A percentile compares a stretch with the other conserved stretches of the same genome.
These are phyloP conservation scores for Geum urbanum DNA, from an alignment of 306 rosid species.

Conservation along the genomic window DNA sequence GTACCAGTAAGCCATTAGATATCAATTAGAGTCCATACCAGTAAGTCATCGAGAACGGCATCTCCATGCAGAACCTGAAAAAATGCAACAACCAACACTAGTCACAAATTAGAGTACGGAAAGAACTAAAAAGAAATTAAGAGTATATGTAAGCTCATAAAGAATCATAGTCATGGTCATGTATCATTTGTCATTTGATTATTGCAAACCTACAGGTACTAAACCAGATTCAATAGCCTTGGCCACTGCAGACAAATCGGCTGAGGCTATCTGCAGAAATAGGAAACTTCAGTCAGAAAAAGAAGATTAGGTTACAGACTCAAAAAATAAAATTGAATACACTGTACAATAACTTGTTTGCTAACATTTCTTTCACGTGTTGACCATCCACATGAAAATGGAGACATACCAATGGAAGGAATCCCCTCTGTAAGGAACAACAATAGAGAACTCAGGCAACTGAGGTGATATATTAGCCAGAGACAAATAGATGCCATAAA, in stretches of 20 bases:
- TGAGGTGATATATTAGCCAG: not conserved
- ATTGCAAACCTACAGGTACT: conserved; percentile 61
- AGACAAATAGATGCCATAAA: not conserved
- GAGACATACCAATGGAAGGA: conserved; percentile 89
- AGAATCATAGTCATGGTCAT: no score
- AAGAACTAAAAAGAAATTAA: not conserved
- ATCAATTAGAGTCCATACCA: conserved; percentile 45
- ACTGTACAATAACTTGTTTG: conserved; percentile 2
- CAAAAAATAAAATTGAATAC: not conserved
- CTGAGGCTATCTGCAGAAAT: conserved; percentile 57
- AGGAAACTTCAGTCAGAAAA: conserved; percentile 23
- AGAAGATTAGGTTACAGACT: not conserved
- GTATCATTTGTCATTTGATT: conserved; percentile 11
- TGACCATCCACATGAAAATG: conserved; percentile 90
- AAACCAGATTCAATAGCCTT: conserved; percentile 73
- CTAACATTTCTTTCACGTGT: conserved; percentile 67
- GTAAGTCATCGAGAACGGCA: conserved; percentile 77
- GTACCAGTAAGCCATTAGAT: conserved; percentile 3
- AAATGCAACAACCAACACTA: conserved; percentile 13
- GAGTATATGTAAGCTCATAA: no score
- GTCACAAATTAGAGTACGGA: not conserved
- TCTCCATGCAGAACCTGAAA: conserved; percentile 88
- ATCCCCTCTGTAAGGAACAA: conserved; percentile 68
- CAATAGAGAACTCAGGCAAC: conserved; percentile 16
- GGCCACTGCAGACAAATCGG: conserved; percentile 62